phyloP scores from a whole-genome alignment of 2,329 filamentous ascomycete genomes.

The Diplodia corticola region DNA sequence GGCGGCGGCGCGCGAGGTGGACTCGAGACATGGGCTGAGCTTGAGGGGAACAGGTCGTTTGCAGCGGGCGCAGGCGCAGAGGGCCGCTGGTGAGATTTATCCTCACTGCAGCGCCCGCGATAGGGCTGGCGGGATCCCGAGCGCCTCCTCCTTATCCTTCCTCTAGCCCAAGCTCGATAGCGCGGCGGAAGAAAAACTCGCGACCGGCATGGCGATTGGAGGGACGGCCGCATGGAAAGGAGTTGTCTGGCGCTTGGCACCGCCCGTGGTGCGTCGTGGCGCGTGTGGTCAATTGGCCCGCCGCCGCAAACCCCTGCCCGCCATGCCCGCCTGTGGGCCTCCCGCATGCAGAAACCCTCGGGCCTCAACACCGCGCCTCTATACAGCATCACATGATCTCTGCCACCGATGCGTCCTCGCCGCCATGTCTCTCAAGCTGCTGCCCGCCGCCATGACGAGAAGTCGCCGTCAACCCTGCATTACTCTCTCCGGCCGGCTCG shows the following conservation, averaged over 20 bases:
- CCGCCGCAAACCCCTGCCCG: not conserved
- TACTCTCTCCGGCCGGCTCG: not conserved
- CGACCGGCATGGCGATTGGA: slow-evolving; percentile 3
- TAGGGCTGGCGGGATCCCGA: slow-evolving; percentile 13
- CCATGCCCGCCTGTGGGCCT: not conserved
- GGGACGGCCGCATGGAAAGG: not conserved
- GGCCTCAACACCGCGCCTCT: not conserved
- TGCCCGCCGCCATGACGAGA: not conserved
- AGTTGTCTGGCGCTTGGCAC: slow-evolving; percentile 7
- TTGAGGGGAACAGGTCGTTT: not conserved
- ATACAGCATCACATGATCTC: not conserved
- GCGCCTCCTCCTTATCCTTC: not conserved
- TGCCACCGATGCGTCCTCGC: not conserved
- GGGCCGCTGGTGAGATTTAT: not conserved
- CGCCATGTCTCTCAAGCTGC: not conserved
- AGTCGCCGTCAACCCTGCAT: not conserved
- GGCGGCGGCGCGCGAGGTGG: not conserved
- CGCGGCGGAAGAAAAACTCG: not conserved
- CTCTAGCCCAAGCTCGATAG: not conserved
- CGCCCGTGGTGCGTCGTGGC: slow-evolving; percentile 7
- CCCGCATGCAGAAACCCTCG: not conserved
- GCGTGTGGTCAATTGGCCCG: slow-evolving; percentile 1
- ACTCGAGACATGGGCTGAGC: slow-evolving; percentile 2
- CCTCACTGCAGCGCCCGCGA: not conserved
- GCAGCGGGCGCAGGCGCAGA: not conserved